Conservation (phyloP, 83 land plant genomes). For the Picea engelmannii region DNA sequence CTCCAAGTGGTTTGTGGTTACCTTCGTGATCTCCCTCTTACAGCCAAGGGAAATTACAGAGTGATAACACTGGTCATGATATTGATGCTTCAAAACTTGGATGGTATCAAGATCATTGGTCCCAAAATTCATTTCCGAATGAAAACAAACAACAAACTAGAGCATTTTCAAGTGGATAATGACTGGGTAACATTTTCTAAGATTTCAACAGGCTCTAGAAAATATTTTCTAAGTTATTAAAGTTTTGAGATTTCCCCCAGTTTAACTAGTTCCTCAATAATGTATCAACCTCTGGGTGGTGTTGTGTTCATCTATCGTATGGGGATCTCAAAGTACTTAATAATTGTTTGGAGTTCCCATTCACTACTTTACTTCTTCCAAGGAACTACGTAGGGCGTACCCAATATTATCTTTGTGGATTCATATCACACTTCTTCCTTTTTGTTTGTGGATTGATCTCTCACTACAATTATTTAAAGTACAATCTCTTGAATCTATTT, state of each 20-base stretch:
- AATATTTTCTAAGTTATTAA: neutral
- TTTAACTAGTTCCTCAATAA: too few relatives aligned
- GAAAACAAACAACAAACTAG: neutral
- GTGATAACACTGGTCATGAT: neutral
- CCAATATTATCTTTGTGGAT: slow-evolving; percentile 14
- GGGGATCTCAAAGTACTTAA: neutral
- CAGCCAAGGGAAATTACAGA: too few relatives aligned
- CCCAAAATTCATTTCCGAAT: neutral
- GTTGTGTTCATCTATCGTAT: neutral
- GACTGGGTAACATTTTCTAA: neutral
- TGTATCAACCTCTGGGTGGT: neutral
- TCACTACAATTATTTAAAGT: too few relatives aligned
- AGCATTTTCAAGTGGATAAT: neutral
- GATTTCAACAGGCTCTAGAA: neutral
- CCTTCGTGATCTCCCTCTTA: too few relatives aligned
- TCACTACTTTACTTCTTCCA: slow-evolving; percentile 11
- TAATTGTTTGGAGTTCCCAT: slow-evolving; percentile 15
- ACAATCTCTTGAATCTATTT: too few relatives aligned
- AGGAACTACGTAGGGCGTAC: slow-evolving; percentile 9
- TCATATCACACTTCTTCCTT: too few relatives aligned
- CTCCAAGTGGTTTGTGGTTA: too few relatives aligned
- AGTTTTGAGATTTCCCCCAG: neutral
- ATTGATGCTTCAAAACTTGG: too few relatives aligned
- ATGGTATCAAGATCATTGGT: neutral
- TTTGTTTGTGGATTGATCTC: too few relatives aligned